These are phyloP conservation scores for Sideroxylon spinosum DNA, from an alignment of 179 eudicot genomes.

Conservation along the genomic window DNA sequence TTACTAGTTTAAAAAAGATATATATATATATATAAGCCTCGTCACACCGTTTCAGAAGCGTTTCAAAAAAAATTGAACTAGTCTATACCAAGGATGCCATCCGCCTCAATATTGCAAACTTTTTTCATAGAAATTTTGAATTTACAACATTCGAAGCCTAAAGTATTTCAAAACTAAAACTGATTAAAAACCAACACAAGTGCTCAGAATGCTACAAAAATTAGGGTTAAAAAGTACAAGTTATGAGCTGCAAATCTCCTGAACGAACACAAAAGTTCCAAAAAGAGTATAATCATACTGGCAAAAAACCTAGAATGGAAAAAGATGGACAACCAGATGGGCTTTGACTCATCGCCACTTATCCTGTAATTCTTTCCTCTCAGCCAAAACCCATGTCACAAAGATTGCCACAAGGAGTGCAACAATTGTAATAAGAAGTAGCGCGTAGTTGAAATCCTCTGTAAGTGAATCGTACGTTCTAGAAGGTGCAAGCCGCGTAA, in stretches of 20 bases:
- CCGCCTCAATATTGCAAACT: too few species aligned
- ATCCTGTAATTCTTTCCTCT: slow-evolving; percentile 87
- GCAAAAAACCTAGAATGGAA: background rate
- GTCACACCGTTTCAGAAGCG: slow-evolving; percentile 1
- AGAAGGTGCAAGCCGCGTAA: slow-evolving; percentile 85
- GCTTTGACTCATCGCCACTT: slow-evolving; percentile 73
- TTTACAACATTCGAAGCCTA: too few species aligned
- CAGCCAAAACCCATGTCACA: slow-evolving; percentile 88
- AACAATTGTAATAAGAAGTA: slow-evolving; percentile 81
- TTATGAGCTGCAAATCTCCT: background rate
- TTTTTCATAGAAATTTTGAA: too few species aligned
- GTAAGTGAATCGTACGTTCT: slow-evolving; percentile 91
- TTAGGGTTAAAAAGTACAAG: background rate
- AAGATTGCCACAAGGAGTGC: slow-evolving; percentile 75
- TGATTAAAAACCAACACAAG: background rate
- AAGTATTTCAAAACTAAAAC: background rate
- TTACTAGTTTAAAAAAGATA: too few species aligned
- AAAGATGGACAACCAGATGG: background rate
- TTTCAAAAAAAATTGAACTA: slow-evolving; percentile 15
- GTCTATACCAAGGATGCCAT: background rate
- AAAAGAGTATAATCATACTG: background rate
- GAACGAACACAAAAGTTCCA: slow-evolving; percentile 5
- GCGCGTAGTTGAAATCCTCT: slow-evolving; percentile 92
- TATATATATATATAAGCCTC: too few species aligned
- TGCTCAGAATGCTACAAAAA: slow-evolving; percentile 6